Evolutionary conservation across 768 basidiomycete species (phyloP).

Genomic region (Xerocomus brunneocitrinus): DNA sequence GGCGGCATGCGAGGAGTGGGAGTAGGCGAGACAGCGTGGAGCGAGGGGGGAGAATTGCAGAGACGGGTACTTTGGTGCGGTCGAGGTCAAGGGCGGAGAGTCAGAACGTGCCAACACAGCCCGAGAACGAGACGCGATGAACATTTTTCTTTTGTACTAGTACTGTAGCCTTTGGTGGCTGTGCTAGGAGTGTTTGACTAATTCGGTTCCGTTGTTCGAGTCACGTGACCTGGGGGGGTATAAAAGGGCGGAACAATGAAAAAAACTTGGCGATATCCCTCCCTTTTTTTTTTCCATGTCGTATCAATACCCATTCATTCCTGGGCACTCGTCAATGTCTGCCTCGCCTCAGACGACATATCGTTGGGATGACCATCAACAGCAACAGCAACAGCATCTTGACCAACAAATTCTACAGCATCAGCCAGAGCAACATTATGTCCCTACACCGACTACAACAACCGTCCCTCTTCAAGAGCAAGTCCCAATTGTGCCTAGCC

Average conservation of each 20-base stretch:
- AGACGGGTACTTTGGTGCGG: constrained; percentile 55
- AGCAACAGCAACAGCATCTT: constrained; percentile 32
- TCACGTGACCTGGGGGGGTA: constrained; percentile 21
- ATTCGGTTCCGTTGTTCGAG: constrained; percentile 25
- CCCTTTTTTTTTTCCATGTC: constrained; percentile 41
- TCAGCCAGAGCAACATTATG: constrained; percentile 27
- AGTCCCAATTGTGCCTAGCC: constrained; percentile 29
- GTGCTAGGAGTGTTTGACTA: not conserved
- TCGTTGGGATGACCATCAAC: constrained; percentile 38
- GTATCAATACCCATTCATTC: constrained; percentile 43
- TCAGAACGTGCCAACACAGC: constrained; percentile 34
- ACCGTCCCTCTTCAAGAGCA: constrained; percentile 25
- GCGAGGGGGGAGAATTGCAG: constrained; percentile 62
- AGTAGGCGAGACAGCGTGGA: constrained; percentile 59
- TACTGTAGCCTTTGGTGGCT: not conserved
- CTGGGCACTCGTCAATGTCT: constrained; percentile 46
- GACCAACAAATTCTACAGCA: constrained; percentile 38
- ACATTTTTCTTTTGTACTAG: not conserved
- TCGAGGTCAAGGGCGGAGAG: constrained; percentile 43
- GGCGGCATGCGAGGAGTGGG: constrained; percentile 1
- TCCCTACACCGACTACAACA: constrained; percentile 12
- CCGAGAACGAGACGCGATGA: not conserved
- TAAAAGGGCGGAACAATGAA: constrained; percentile 28
- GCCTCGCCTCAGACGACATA: constrained; percentile 42
- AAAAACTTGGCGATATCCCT: constrained; percentile 18